Conservation (phyloP, 192 early-diverging fungal species). For the Coemansia sp. region DNA sequence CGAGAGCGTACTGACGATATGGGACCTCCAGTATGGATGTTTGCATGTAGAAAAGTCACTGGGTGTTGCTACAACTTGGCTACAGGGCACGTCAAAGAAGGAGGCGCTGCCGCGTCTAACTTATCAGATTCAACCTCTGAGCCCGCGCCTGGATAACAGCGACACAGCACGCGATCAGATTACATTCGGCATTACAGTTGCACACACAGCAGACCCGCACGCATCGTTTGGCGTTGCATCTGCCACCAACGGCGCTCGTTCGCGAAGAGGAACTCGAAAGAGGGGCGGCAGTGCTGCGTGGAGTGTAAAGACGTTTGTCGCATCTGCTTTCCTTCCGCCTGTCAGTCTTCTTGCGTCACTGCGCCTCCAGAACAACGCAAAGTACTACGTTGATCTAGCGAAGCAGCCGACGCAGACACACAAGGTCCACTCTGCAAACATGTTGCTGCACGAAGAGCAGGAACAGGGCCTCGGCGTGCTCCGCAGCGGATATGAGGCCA, state of each 20-base stretch:
- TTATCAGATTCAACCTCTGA: conserved; percentile 46
- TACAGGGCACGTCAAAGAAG: conserved; percentile 19
- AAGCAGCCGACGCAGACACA: conserved; percentile 26
- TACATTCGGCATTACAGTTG: conserved; percentile 38
- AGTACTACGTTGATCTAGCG: conserved; percentile 51
- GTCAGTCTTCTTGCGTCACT: conserved; percentile 47
- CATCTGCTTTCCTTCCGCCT: conserved; percentile 44
- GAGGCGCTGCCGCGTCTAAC: conserved; percentile 31
- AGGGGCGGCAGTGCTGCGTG: conserved; percentile 11
- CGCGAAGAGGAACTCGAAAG: conserved; percentile 11
- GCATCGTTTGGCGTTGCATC: conserved; percentile 24
- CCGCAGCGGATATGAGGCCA: conserved; percentile 53
- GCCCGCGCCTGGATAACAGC: conserved; percentile 28
- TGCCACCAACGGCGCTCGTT: background rate
- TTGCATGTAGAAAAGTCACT: conserved; percentile 46
- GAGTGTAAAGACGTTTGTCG: conserved; percentile 40
- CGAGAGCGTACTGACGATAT: conserved; percentile 48
- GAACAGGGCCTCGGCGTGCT: conserved; percentile 52
- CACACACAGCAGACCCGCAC: conserved; percentile 34
- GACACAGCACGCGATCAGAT: conserved; percentile 46
- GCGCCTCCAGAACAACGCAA: conserved; percentile 51
- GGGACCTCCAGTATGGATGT: conserved; percentile 55
- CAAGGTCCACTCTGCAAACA: conserved; percentile 48
- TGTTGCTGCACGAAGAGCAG: conserved; percentile 52
- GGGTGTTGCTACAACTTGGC: conserved; percentile 18